Conservation (phyloP, 805 yeast genomes). For the Starmerella kuoi region DNA sequence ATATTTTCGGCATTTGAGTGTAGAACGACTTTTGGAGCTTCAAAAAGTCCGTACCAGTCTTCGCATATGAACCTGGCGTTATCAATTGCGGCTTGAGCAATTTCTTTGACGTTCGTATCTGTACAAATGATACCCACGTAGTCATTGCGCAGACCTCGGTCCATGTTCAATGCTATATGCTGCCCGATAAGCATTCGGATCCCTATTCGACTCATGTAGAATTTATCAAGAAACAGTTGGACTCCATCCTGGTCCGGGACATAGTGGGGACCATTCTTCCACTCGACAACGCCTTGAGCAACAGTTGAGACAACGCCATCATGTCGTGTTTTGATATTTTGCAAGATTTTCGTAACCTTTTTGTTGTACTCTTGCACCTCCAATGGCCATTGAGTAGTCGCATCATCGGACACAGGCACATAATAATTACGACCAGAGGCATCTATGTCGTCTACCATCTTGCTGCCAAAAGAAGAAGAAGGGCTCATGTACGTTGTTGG, state of each 20-base stretch:
- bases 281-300: constrained; percentile 84
- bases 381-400: constrained; percentile 53
- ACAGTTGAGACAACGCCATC: constrained; percentile 89
- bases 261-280: constrained; percentile 49
- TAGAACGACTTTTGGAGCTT: constrained; percentile 71
- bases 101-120: constrained; percentile 68
- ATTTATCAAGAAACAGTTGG: constrained; percentile 71
- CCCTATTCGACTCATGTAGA: constrained; percentile 83
- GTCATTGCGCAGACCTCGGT: constrained; percentile 44
- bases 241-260: constrained; percentile 53
- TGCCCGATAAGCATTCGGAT: constrained; percentile 92
- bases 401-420: constrained; percentile 34
- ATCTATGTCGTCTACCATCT: background rate
- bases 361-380: constrained; percentile 64
- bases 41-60: constrained; percentile 76
- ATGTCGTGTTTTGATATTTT: constrained; percentile 66
- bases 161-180: constrained; percentile 69
- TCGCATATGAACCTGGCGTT: constrained; percentile 85
- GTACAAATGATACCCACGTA: constrained; percentile 86
- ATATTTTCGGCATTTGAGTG: constrained; percentile 59
- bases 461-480: background rate
- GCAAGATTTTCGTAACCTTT: constrained; percentile 50
- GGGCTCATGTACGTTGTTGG: constrained; percentile 5
- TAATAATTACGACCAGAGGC: constrained; percentile 35
- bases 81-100: constrained; percentile 79